Base-by-base conservation (phyloP, 2,329 filamentous ascomycete species). In the Fusarium denticulatum region DNA sequence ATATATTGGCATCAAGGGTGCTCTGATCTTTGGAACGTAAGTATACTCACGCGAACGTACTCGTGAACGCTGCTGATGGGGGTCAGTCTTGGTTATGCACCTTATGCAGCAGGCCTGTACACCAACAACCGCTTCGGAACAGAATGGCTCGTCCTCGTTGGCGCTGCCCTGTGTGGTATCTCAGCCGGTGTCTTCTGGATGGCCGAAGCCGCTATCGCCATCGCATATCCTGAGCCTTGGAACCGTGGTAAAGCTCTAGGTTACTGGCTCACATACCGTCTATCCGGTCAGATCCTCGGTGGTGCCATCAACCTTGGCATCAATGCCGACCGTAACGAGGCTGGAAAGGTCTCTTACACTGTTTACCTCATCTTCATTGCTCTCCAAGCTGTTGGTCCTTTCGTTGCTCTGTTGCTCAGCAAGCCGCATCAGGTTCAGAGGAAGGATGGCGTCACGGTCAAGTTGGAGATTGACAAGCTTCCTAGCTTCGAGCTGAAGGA, bases 121-220 rank as follows among this genome's bases (percentile, higher is more conserved):
- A 89, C 88, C 7, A 93, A 94, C 80, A 94, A 93, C 77, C 86
- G 92, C 1, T 94, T 87, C 75, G 91, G 90, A 3, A 89, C 83
- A 1, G 88, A 91, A 72, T 94, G 92, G 92, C 86, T 94, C 15
- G 87, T 91, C 1, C 85, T 94, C 2, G 80, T 94, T 14, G 92
- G 92, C 1, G 91, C 91, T 1, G 91, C 91, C 0, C 83, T 92
- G 1, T 94, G 92, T 71, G 92, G 92, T 24, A 85, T 93, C 37
- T 91, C 89, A 0, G 92, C 92, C 0, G 92, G 92, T 1, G 85
- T 94, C 1, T 94, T 94, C 80, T 94, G 92, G 92, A 91, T 91
- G 85, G 89, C 92, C 0, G 92, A 94, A 81, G 91, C 91, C 2
- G 92, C 92, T 1, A 93, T 94, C 64, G 92, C 92, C 0, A 88